These are phyloP conservation scores for Alternaria arborescens DNA, from an alignment of 2,329 filamentous ascomycete species.

Conservation along the genomic window DNA sequence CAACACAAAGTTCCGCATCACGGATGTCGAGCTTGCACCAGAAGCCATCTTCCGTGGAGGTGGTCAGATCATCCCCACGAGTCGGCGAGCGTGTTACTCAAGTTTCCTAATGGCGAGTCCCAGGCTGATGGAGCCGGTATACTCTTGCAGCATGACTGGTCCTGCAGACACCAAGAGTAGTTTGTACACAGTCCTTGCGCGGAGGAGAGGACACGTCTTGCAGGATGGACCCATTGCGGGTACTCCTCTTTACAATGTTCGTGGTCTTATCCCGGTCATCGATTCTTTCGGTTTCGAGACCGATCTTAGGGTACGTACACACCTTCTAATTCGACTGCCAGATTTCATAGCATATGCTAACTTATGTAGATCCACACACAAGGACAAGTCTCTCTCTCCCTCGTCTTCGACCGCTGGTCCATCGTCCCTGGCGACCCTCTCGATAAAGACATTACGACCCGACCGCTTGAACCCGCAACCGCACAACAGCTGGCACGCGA, in stretches of 20 bases:
- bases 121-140: slow-evolving; percentile 95
- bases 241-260: slow-evolving; percentile 91
- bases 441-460: slow-evolving; percentile 82
- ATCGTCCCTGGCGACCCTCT: slow-evolving; percentile 96
- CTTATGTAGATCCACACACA: slow-evolving; percentile 80
- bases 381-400: slow-evolving; percentile 85
- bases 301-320: slow-evolving; percentile 69
- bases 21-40: slow-evolving; percentile 83
- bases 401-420: slow-evolving; percentile 96
- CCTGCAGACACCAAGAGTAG: slow-evolving; percentile 87
- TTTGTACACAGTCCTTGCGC: slow-evolving; percentile 89
- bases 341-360: slow-evolving; percentile 8
- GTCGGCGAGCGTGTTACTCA: slow-evolving; percentile 90
- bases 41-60: slow-evolving; percentile 95
- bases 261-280: slow-evolving; percentile 91
- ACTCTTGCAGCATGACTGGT: slow-evolving; percentile 90
- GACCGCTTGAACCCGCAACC: slow-evolving; percentile 85
- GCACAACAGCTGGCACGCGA: slow-evolving; percentile 91
- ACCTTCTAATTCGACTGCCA: slow-evolving; percentile 23
- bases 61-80: slow-evolving; percentile 96
- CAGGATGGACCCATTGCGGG: slow-evolving; percentile 94
- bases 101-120: slow-evolving; percentile 98
- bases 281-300: slow-evolving; percentile 99
- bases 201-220: slow-evolving; percentile 89
- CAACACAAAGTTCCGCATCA: slow-evolving; percentile 97